These are phyloP conservation scores for Verticillium nubilum DNA, from an alignment of 2,329 filamentous ascomycete species.

Conservation along the genomic window DNA sequence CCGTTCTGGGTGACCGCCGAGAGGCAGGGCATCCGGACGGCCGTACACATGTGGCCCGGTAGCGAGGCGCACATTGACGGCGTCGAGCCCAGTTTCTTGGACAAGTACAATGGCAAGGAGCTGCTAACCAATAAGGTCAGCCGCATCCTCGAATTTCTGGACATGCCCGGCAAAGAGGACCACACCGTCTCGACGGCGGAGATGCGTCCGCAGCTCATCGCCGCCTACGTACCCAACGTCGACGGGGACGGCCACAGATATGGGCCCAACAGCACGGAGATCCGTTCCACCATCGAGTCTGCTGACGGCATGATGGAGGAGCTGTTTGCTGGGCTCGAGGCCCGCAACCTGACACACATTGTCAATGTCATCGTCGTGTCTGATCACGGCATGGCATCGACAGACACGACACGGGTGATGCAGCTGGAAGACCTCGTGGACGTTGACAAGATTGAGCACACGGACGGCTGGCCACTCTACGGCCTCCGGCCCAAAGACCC, in stretches of 20 bases:
- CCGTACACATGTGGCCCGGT: constrained; percentile 98
- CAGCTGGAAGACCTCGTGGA: constrained; percentile 90
- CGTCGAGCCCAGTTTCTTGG: constrained; percentile 73
- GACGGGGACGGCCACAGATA: constrained; percentile 82
- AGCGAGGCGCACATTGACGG: constrained; percentile 79
- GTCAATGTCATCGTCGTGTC: constrained; percentile 96
- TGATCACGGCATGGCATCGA: constrained; percentile 97
- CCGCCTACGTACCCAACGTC: constrained; percentile 90
- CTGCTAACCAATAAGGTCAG: constrained; percentile 68
- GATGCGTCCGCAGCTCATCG: constrained; percentile 81
- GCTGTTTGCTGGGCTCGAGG: constrained; percentile 70
- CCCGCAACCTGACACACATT: constrained; percentile 78
- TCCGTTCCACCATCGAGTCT: constrained; percentile 67
- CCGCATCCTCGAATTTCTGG: constrained; percentile 75
- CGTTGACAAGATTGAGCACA: constrained; percentile 68
- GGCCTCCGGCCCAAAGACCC: constrained; percentile 76
- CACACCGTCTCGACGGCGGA: constrained; percentile 40
- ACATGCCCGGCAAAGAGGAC: constrained; percentile 69
- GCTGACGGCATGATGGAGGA: constrained; percentile 78
- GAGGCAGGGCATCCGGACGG: constrained; percentile 68
- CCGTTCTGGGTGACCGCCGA: constrained; percentile 94
- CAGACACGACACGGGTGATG: constrained; percentile 70
- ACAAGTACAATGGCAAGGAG: constrained; percentile 79
- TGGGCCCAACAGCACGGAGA: constrained; percentile 93
- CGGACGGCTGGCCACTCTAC: constrained; percentile 90